A percentile compares a stretch with the other conserved stretches of the same genome.
Conservation (phyloP, 805 yeast species). For the Phaffomyces antillensis region DNA sequence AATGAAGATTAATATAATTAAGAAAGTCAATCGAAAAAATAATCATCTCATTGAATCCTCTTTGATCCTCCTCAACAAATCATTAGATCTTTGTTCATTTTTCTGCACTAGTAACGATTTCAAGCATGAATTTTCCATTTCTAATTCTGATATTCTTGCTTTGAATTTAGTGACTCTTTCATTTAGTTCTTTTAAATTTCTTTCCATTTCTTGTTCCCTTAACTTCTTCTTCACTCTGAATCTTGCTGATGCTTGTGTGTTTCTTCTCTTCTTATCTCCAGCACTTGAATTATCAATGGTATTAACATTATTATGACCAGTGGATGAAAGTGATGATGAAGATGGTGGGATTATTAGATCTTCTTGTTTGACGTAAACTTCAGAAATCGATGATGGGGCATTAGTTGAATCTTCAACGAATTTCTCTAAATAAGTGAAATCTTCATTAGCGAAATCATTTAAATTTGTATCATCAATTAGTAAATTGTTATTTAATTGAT, state of each 20-base stretch:
- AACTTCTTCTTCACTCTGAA: slow-evolving; percentile 56
- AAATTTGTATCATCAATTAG: neutral
- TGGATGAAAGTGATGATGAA: neutral
- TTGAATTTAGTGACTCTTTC: slow-evolving; percentile 41
- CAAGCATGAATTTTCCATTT: slow-evolving; percentile 55
- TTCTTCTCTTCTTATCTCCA: slow-evolving; percentile 43
- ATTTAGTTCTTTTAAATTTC: slow-evolving; percentile 34
- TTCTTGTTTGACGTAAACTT: neutral
- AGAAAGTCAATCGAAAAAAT: neutral
- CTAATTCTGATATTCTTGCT: slow-evolving; percentile 41
- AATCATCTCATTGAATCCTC: slow-evolving; percentile 16
- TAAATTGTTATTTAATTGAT: neutral
- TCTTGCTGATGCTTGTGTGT: slow-evolving; percentile 60
- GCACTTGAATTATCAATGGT: neutral
- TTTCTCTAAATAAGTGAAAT: slow-evolving; percentile 1
- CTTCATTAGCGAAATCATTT: neutral
- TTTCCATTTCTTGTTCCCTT: slow-evolving; percentile 54
- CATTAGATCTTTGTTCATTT: slow-evolving; percentile 35
- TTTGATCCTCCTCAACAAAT: slow-evolving; percentile 31
- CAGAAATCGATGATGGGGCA: neutral
- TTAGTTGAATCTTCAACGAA: neutral
- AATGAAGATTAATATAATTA: no score
- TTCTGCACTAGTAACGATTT: slow-evolving; percentile 47
- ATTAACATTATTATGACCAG: neutral
- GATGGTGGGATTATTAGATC: neutral